Evolutionary conservation across 192 early-diverging fungal genomes (phyloP).

Genomic region (Rhizophlyctis rosea): DNA sequence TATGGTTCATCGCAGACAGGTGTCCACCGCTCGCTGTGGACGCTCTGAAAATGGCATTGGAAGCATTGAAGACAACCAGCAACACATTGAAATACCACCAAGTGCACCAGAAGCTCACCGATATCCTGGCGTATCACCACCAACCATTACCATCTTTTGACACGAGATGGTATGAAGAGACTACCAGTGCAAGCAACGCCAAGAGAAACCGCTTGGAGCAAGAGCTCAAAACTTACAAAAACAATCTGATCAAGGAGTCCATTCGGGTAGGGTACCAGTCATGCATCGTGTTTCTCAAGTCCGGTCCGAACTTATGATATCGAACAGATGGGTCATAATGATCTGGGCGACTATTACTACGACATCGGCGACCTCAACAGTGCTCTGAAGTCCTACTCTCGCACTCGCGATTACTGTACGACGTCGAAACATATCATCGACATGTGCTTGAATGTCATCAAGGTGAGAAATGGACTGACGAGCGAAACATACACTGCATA

Average conservation of each 20-base stretch:
- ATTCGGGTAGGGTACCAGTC: slow-evolving; percentile 61
- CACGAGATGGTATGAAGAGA: slow-evolving; percentile 42
- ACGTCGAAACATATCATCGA: slow-evolving; percentile 73
- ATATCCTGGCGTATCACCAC: slow-evolving; percentile 37
- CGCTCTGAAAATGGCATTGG: slow-evolving; percentile 60
- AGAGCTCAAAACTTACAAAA: slow-evolving; percentile 77
- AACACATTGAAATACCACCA: slow-evolving; percentile 50
- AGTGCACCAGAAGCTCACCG: slow-evolving; percentile 55
- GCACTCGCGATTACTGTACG: slow-evolving; percentile 76
- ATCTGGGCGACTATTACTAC: slow-evolving; percentile 78
- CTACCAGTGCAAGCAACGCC: slow-evolving; percentile 43
- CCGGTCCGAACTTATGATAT: no score
- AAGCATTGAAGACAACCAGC: slow-evolving; percentile 49
- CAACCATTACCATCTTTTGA: slow-evolving; percentile 42
- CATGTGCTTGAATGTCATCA: slow-evolving; percentile 76
- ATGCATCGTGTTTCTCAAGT: neutral
- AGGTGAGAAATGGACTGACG: slow-evolving; percentile 44
- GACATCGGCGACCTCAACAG: slow-evolving; percentile 62
- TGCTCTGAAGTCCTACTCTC: slow-evolving; percentile 66
- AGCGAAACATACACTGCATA: neutral
- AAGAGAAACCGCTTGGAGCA: slow-evolving; percentile 63
- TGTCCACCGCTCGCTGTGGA: slow-evolving; percentile 68
- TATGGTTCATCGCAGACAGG: slow-evolving; percentile 70
- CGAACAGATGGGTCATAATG: slow-evolving; percentile 70
- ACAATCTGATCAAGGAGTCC: slow-evolving; percentile 78